Evolutionary conservation across 2,329 filamentous ascomycete genomes (phyloP).

Genomic region (Penicillium expansum): DNA sequence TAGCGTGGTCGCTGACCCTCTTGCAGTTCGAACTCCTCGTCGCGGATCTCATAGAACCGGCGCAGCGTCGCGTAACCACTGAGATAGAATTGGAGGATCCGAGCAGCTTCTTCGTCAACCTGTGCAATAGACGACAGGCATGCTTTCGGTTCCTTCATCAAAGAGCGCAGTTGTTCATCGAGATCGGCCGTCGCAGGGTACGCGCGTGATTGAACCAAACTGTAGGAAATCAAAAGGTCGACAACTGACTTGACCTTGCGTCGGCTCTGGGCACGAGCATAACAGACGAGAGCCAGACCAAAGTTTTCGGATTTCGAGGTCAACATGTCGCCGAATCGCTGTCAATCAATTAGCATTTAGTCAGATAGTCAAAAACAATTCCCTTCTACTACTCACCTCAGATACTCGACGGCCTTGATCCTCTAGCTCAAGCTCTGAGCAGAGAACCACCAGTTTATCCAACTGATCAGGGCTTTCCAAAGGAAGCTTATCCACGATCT

Average conservation of each 20-base stretch:
- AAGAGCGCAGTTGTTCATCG: conserved; percentile 66
- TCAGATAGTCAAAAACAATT: background rate
- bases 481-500: conserved; percentile 70
- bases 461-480: conserved; percentile 69
- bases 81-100: conserved; percentile 78
- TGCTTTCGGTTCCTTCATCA: conserved; percentile 69
- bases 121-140: conserved; percentile 70
- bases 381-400: conserved; percentile 59
- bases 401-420: conserved; percentile 77
- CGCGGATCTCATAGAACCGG: conserved; percentile 85
- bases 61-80: conserved; percentile 91
- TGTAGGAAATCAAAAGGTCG: conserved; percentile 82
- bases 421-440: conserved; percentile 74
- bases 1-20: conserved; percentile 44
- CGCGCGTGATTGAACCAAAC: conserved; percentile 76
- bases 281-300: conserved; percentile 85
- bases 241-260: conserved; percentile 81
- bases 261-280: conserved; percentile 75
- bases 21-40: conserved; percentile 54
- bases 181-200: conserved; percentile 71
- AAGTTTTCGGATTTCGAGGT: conserved; percentile 71
- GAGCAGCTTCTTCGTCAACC: conserved; percentile 75
- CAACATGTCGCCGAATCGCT: conserved; percentile 82
- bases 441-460: conserved; percentile 75
- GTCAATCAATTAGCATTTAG: conserved; percentile 18